These are phyloP conservation scores for Capsella bursapastoris DNA, from an alignment of 345 rosid genomes.

Conservation along the genomic window DNA sequence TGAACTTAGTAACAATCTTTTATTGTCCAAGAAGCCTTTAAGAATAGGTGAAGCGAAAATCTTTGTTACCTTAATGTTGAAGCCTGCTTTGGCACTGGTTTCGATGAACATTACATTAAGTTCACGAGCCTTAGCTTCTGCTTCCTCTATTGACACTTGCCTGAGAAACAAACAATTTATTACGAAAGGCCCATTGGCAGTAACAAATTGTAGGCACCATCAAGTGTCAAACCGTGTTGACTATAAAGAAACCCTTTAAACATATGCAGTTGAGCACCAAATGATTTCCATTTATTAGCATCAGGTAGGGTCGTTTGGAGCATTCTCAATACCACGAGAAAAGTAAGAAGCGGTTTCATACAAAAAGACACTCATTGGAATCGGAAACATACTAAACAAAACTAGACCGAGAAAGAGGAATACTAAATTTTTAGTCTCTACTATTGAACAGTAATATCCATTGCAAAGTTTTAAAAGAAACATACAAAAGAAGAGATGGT, in stretches of 20 bases:
- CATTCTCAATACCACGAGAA: conserved; percentile 31
- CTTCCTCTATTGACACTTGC: conserved; percentile 96
- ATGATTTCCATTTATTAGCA: conserved; percentile 26
- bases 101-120: conserved; percentile 86
- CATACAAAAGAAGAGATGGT: not conserved
- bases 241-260: conserved; percentile 18
- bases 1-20: not conserved
- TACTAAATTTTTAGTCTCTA: not conserved
- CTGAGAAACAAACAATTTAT: conserved; percentile 48
- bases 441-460: conserved; percentile 10
- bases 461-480: not conserved
- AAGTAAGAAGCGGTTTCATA: conserved; percentile 3
- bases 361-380: not conserved
- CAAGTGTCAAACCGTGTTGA: conserved; percentile 37
- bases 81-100: conserved; percentile 95
- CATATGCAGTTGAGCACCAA: conserved; percentile 31
- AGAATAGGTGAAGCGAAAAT: not conserved
- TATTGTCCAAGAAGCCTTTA: not conserved
- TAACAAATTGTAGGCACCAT: conserved; percentile 1
- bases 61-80: conserved; percentile 77
- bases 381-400: not conserved
- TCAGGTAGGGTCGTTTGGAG: conserved; percentile 29
- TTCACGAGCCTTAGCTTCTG: conserved; percentile 85
- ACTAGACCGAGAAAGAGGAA: not conserved
- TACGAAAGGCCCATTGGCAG: conserved; percentile 27